Conservation (phyloP, 129 eudicot species). For the Artemisia argyi region DNA sequence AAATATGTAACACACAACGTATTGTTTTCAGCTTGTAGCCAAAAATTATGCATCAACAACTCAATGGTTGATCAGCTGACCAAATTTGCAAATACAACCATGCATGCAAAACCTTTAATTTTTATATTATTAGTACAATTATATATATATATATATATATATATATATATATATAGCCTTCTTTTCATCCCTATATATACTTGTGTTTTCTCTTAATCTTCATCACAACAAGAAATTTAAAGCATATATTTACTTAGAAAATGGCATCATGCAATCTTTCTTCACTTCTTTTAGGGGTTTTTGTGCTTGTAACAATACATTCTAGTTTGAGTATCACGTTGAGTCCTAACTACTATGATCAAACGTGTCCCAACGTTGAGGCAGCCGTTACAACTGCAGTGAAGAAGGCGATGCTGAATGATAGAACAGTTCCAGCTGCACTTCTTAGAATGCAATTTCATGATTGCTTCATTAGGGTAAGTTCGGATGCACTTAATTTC, state of each 20-base stretch:
- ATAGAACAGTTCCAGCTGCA: slow-evolving; percentile 46
- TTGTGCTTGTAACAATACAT: slow-evolving; percentile 29
- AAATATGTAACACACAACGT: too few relatives aligned
- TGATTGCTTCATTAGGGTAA: slow-evolving; percentile 52
- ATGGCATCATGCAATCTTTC: slow-evolving; percentile 36
- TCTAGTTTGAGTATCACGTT: slow-evolving; percentile 32
- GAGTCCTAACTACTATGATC: slow-evolving; percentile 59
- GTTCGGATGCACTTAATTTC: background rate
- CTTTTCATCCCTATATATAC: too few relatives aligned
- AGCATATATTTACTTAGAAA: background rate
- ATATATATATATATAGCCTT: too few relatives aligned
- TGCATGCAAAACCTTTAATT: too few relatives aligned
- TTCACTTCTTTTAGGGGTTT: slow-evolving; percentile 26
- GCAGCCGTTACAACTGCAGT: slow-evolving; percentile 44
- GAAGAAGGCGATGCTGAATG: slow-evolving; percentile 61
- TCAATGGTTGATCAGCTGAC: too few relatives aligned
- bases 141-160: too few relatives aligned
- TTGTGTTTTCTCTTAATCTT: background rate
- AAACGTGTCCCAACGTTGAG: slow-evolving; percentile 71
- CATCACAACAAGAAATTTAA: slow-evolving; percentile 22
- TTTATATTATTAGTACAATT: too few relatives aligned
- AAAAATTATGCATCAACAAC: too few relatives aligned
- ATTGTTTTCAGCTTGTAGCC: too few relatives aligned
- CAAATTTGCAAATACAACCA: too few relatives aligned
- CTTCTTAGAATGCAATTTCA: slow-evolving; percentile 51